Evolutionary conservation across 2,329 filamentous ascomycete genomes (phyloP).

Genomic region (Exutisphaerella laricina): DNA sequence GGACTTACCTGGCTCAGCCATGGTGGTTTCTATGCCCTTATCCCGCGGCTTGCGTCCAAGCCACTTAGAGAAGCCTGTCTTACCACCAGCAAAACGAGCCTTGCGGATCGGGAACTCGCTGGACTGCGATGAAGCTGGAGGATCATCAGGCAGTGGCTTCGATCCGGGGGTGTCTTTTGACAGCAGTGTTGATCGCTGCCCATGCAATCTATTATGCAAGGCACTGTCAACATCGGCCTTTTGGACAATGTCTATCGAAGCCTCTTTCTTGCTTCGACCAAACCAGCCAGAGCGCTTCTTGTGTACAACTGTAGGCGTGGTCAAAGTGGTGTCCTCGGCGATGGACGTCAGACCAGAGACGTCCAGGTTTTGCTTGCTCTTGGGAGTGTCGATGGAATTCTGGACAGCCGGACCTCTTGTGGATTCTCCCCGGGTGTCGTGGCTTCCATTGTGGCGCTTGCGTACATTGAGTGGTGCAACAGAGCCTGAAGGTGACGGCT

Average conservation of each 20-base stretch:
- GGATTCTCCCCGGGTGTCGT: conserved; percentile 18
- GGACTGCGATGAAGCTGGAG: conserved; percentile 29
- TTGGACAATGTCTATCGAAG: conserved; percentile 9
- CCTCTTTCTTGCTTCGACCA: conserved; percentile 30
- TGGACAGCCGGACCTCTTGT: conserved; percentile 15
- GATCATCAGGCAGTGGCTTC: conserved; percentile 29
- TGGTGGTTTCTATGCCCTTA: conserved; percentile 21
- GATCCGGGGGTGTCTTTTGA: conserved; percentile 13
- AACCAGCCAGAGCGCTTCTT: conserved; percentile 48
- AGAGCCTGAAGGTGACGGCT: conserved; percentile 43
- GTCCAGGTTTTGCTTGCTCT: conserved; percentile 16
- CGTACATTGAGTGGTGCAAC: conserved; percentile 53
- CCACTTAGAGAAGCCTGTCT: conserved; percentile 48
- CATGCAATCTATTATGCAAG: no score
- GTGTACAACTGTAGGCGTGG: conserved; percentile 22
- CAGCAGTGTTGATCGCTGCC: conserved; percentile 3
- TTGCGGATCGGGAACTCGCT: conserved; percentile 44
- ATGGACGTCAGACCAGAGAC: conserved; percentile 25
- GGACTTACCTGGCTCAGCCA: conserved; percentile 18
- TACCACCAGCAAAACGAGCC: conserved; percentile 32
- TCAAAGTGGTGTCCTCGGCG: conserved; percentile 26
- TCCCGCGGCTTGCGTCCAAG: conserved; percentile 47
- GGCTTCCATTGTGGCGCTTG: conserved; percentile 40
- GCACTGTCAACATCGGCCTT: no score
- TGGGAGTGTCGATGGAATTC: conserved; percentile 19